Evolutionary conservation across 208 protist species (phyloP).

Genomic region (Strigomonas galati): DNA sequence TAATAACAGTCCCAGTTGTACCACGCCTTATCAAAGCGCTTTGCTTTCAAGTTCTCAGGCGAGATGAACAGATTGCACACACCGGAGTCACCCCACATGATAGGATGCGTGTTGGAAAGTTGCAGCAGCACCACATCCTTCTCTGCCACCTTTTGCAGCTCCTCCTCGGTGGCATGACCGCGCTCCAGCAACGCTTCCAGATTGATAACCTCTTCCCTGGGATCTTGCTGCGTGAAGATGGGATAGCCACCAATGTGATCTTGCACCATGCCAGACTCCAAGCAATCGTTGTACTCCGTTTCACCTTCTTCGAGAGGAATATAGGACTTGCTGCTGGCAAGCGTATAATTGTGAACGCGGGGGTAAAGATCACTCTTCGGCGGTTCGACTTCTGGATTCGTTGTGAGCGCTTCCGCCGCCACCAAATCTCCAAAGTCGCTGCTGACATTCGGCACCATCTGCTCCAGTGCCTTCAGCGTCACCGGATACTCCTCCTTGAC

Average conservation of each 20-base stretch:
- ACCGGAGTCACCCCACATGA: constrained; percentile 21
- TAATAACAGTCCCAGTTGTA: constrained; percentile 28
- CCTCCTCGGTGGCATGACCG: neutral
- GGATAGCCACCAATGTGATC: constrained; percentile 22
- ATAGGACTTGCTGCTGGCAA: neutral
- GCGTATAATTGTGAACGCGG: too few species aligned
- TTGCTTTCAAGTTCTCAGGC: constrained; percentile 5
- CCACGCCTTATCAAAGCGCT: constrained; percentile 10
- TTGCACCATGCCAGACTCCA: neutral
- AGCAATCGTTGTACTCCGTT: neutral
- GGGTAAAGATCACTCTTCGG: too few species aligned
- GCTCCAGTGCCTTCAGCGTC: too few species aligned
- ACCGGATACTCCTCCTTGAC: too few species aligned
- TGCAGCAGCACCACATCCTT: constrained; percentile 18
- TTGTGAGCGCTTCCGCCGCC: too few species aligned
- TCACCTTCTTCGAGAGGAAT: neutral
- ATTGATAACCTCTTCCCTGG: neutral
- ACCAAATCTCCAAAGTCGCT: too few species aligned
- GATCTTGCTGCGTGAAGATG: constrained; percentile 20
- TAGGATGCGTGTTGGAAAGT: constrained; percentile 1
- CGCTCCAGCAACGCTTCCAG: neutral
- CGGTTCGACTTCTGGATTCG: too few species aligned
- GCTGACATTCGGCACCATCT: too few species aligned
- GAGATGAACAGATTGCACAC: constrained; percentile 22
- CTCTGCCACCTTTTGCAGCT: neutral